Evolutionary conservation across 2,329 filamentous ascomycete species (phyloP), one percentile per base, ranked within the genome.

Genomic region (Penicillium sp.): DNA sequence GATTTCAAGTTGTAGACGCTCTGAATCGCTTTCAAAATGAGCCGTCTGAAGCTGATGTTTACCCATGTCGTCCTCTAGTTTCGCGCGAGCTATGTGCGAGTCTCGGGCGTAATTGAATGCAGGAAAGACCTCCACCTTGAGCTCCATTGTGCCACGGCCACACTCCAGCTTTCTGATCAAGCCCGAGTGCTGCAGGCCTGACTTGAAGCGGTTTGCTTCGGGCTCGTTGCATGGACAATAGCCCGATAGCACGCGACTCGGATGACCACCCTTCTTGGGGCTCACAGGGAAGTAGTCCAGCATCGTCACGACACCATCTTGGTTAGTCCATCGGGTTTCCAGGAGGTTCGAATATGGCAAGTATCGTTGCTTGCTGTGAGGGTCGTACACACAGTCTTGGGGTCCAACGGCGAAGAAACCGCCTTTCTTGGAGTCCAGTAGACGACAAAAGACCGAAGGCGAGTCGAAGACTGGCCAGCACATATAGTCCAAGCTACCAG

Each of bases 401-500:
- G 76, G 76, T 13, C 58, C 64, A 59, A 91, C 87, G 58, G 79
- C 84, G 70, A 89, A 90, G 68, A 86, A 83, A 0, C 88, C 88
- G 23, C 88, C 88, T 65, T 87, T 89, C 61, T 87, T 76, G 65
- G 88, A 86, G 71, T 91, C 88, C 2, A 91, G 73, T 15, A 91
- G 77, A 38, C 87, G 83, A 65, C 86, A 89, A 68, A 91, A 91
- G 45, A 91, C 73, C 0, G 85, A 86, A 0, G 88, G 87, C 6
- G 87, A 90, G 69, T 91, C 88, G 66, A 91, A 91, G 60, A 89
- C 84, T 3, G 87, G 88, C 88, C 87, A 91, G 70, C 87, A 90
- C 86, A 90, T 88, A 62, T 85, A 89, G 66, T 90, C 88, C 52
- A 91, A 71, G 58, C 86, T 87, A 23, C 87, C 87, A 64, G 87